Percentiles rank a stretch among this genome's conserved stretches.
Evolutionary conservation across 1,284 basidiomycete species (phyloP).

Genomic region (Apiotrichum siamense): DNA sequence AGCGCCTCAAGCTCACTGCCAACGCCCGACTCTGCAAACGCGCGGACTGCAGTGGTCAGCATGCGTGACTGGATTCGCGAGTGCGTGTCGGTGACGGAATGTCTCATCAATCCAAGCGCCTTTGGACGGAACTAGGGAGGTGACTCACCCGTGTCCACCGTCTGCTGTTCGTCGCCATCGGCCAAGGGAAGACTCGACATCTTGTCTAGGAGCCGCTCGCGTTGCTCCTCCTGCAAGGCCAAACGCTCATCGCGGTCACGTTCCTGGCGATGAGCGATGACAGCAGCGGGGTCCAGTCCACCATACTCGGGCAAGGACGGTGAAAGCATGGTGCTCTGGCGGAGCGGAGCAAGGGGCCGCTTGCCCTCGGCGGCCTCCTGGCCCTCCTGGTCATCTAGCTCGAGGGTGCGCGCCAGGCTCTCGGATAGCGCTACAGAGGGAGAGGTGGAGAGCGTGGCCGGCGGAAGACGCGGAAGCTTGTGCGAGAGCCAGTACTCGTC

Average conservation of each 20-base stretch:
- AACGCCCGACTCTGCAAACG: conserved; percentile 47
- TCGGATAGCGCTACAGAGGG: not conserved
- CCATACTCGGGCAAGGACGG: conserved; percentile 26
- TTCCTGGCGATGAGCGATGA: conserved; percentile 23
- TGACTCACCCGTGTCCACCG: conserved; percentile 20
- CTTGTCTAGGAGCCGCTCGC: conserved; percentile 23
- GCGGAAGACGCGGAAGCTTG: conserved; percentile 39
- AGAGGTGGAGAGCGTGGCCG: conserved; percentile 22
- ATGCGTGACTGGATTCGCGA: not conserved
- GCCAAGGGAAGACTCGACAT: not conserved
- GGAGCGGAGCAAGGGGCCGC: not conserved
- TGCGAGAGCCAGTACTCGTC: conserved; percentile 47
- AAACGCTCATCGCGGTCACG: conserved; percentile 37
- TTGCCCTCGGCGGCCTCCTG: conserved; percentile 3
- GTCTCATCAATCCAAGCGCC: too few relatives aligned
- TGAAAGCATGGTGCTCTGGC: conserved; percentile 22
- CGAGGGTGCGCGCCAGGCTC: conserved; percentile 1
- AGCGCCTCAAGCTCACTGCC: conserved; percentile 47
- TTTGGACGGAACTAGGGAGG: not conserved
- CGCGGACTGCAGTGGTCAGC: conserved; percentile 28
- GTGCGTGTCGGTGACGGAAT: too few relatives aligned
- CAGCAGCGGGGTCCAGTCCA: conserved; percentile 25
- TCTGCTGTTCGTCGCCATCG: not conserved
- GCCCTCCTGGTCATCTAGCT: conserved; percentile 8
- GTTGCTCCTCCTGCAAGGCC: conserved; percentile 37